Percentiles rank a stretch among this genome's conserved stretches.
phyloP scores from a whole-genome alignment of 2,329 filamentous ascomycete genomes.

The Scedosporium apiospermum region DNA sequence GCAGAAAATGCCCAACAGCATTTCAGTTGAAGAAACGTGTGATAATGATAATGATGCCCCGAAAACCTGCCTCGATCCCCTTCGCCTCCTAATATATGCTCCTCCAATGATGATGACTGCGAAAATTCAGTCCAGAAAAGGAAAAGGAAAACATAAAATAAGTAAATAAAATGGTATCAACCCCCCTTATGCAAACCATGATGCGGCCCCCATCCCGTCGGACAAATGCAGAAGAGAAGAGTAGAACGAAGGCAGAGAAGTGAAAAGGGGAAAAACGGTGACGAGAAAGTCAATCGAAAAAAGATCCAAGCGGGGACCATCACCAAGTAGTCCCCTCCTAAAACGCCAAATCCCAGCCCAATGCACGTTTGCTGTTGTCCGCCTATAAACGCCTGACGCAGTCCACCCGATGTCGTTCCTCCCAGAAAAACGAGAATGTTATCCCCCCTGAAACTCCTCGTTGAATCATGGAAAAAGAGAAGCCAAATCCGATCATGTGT shows the following conservation, averaged over 20 bases:
- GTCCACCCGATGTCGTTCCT: no score
- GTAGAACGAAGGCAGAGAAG: not conserved
- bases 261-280: not conserved
- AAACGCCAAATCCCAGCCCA: no score
- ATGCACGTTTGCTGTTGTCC: no score
- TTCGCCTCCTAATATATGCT: not conserved
- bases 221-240: not conserved
- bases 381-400: no score
- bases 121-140: not conserved
- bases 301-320: not conserved
- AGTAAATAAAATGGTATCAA: not conserved
- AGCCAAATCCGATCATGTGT: not conserved
- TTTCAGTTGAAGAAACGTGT: not conserved
- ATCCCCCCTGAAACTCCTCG: not conserved
- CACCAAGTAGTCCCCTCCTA: not conserved
- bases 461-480: not conserved
- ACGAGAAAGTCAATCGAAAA: not conserved
- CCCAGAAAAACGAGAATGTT: no score
- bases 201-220: not conserved
- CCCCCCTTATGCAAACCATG: not conserved
- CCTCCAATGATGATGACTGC: not conserved
- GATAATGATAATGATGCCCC: not conserved
- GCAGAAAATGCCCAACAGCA: not conserved
- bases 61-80: not conserved
- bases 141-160: not conserved